Conservation (phyloP, 495 filamentous ascomycete species). For the Trypethelium eluteriae region DNA sequence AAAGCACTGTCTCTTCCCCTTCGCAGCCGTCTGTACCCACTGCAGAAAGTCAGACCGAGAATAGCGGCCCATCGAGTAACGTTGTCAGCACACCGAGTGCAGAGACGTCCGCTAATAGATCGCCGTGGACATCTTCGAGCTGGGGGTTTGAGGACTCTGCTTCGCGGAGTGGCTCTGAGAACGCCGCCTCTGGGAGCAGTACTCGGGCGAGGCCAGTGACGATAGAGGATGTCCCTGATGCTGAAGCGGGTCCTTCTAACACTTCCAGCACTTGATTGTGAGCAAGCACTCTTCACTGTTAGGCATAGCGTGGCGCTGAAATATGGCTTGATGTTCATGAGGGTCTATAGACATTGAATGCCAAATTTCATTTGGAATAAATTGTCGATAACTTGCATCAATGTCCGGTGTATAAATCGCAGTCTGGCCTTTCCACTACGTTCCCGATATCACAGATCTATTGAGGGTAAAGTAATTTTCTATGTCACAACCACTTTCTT, state of each 20-base stretch:
- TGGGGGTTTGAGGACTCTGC: neutral
- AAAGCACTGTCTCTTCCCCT: neutral
- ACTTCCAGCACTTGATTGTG: neutral
- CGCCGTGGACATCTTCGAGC: neutral
- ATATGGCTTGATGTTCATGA: neutral
- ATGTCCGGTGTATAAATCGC: too few relatives aligned
- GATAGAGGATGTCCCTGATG: neutral
- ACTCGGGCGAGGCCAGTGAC: neutral
- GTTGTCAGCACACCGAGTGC: neutral
- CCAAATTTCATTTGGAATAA: neutral
- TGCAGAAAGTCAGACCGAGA: neutral
- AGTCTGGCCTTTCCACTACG: too few relatives aligned
- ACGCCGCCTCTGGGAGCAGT: neutral
- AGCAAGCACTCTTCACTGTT: neutral
- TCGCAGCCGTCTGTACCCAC: neutral
- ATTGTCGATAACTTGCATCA: too few relatives aligned
- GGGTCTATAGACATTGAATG: neutral
- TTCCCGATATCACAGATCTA: too few relatives aligned
- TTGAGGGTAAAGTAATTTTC: too few relatives aligned
- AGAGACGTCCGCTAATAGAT: neutral
- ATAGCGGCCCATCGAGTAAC: neutral
- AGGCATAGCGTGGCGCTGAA: slow-evolving; percentile 4
- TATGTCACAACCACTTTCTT: too few relatives aligned
- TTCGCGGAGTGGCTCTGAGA: neutral
- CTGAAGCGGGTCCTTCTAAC: neutral